These are phyloP conservation scores for Brettanomyces naardenensis DNA, from an alignment of 805 yeast species.

Conservation along the genomic window DNA sequence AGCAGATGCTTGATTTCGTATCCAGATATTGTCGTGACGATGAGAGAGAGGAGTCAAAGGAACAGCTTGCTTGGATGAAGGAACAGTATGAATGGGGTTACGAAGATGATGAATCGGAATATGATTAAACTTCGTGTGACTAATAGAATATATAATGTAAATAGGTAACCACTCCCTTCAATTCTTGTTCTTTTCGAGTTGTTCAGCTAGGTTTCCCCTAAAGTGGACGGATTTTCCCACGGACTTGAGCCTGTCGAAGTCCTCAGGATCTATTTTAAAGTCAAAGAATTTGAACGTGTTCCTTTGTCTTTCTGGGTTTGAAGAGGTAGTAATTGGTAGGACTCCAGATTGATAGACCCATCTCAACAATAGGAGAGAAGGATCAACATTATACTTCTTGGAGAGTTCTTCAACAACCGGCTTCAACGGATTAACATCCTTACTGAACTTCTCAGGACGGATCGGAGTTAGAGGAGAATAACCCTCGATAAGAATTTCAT, in stretches of 20 bases:
- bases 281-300: slow-evolving; percentile 49
- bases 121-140: neutral
- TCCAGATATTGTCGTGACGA: slow-evolving; percentile 28
- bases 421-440: slow-evolving; percentile 34
- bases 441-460: slow-evolving; percentile 30
- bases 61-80: slow-evolving; percentile 36
- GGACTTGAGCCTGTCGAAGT: slow-evolving; percentile 34
- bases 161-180: too few relatives aligned
- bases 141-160: neutral
- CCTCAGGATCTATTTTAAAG: slow-evolving; percentile 45
- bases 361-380: slow-evolving; percentile 58
- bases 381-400: slow-evolving; percentile 50
- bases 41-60: slow-evolving; percentile 47
- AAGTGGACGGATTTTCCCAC: slow-evolving; percentile 27
- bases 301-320: slow-evolving; percentile 45
- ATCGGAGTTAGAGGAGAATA: slow-evolving; percentile 67
- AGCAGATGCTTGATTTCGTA: slow-evolving; percentile 19
- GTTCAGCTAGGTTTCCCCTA: slow-evolving; percentile 1
- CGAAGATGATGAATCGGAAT: slow-evolving; percentile 21
- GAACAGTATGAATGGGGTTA: slow-evolving; percentile 46
- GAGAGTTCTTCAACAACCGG: slow-evolving; percentile 32
- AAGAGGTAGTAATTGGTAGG: slow-evolving; percentile 70
- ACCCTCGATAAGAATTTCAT: slow-evolving; percentile 51
- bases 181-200: too few relatives aligned
- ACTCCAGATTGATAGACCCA: slow-evolving; percentile 63